Evolutionary conservation across 441 rosid genomes (phyloP), one percentile per base, ranked within the genome.

Genomic region (Corymbia citriodora): DNA sequence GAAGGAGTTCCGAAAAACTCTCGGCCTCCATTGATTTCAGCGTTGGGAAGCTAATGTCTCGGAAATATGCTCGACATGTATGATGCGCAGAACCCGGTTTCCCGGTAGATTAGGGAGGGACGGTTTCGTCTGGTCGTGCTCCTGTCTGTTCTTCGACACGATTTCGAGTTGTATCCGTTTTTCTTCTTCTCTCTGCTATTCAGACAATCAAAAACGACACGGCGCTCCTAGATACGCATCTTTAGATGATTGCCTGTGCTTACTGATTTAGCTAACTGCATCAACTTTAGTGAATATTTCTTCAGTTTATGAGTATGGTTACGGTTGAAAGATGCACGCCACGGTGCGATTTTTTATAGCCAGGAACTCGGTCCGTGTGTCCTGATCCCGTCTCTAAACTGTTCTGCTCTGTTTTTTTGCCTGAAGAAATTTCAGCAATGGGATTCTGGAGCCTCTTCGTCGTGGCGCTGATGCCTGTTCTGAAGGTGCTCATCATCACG

Each of bases 401-500:
- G 85, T 25, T 79, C 52, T 79, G 52, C 45, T 40, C 45, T 40
- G 45, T 40, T 13, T 45, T 12, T 79, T 25, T 48, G 68, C 53
- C 68, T 85, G 88, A 81, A 59, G 90, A 33, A 53, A 85, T 17
- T 81, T 79, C 85, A 14, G 85, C 50, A 8, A 92, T 93, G 94
- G 89, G 88, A 54, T 82, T 93, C 49, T 81, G 92, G 85, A 82
- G 61, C 81, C 85, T 93, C 61, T 93, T 93, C 52, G 14, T 89
- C 1, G 91, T 88, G 82, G 92, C 94, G 29, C 45, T 91, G 85
- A 87, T 90, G 89, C 93, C 94, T 14, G 91, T 92, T 87, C n/a
- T 92, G 74, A 92, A 93, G 89, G 91, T 93, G 31, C 90, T 93
- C 16, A 50, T 93, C 88, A 55, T 91, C 86, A 91, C 91, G 29